Percentiles rank a stretch among this genome's conserved stretches.
Conservation (phyloP, 345 rosid species). For the Euclidium syriacum region DNA sequence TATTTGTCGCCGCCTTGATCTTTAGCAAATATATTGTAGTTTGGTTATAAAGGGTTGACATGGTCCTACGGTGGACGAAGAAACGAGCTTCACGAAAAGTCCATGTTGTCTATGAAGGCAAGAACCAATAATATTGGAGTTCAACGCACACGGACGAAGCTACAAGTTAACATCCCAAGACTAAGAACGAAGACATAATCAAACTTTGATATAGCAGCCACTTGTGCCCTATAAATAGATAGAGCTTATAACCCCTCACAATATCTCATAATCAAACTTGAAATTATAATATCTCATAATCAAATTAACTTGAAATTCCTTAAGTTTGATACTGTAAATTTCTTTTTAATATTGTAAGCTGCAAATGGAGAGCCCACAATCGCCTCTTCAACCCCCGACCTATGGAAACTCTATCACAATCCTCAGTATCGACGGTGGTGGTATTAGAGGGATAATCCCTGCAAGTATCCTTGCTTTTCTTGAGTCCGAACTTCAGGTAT, state of each 20-base stretch:
- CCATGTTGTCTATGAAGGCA: neutral
- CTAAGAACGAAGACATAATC: slow-evolving; percentile 4
- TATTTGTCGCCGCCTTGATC: slow-evolving; percentile 12
- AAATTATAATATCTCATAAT: neutral
- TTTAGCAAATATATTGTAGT: neutral
- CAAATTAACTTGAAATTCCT: too few species aligned
- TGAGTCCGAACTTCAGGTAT: slow-evolving; percentile 71
- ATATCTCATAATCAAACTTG: slow-evolving; percentile 1
- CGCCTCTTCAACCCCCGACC: slow-evolving; percentile 55
- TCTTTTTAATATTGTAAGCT: neutral
- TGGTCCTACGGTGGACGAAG: neutral
- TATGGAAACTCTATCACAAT: slow-evolving; percentile 48
- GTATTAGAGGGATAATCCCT: slow-evolving; percentile 69
- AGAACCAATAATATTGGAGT: neutral
- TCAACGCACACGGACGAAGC: neutral
- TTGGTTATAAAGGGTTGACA: slow-evolving; percentile 9
- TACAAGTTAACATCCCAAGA: neutral
- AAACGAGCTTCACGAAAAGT: slow-evolving; percentile 9
- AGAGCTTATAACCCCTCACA: neutral
- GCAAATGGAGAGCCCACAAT: slow-evolving; percentile 36
- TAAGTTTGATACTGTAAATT: too few species aligned
- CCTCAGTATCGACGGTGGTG: slow-evolving; percentile 83
- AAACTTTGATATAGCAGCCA: neutral
- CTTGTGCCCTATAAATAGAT: slow-evolving; percentile 12
- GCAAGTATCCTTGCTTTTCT: slow-evolving; percentile 52